Base-by-base conservation (phyloP, 257 asterid genomes). In the Prunella vulgaris region DNA sequence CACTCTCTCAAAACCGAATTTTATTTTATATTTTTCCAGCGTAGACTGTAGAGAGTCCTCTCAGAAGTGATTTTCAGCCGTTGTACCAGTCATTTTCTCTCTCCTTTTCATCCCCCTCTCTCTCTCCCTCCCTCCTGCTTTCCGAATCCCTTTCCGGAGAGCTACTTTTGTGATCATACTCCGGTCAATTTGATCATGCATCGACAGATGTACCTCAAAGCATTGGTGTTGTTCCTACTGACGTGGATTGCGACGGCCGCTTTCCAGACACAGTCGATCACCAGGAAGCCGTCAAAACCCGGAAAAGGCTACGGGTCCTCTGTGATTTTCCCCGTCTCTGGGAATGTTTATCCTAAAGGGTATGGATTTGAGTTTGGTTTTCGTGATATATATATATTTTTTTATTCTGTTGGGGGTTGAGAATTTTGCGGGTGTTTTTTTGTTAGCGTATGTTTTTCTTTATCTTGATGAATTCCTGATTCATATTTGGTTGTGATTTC, bases 301-400 rank as follows among this genome's bases (percentile, higher is more conserved):
- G 78, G 69, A 40, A 64, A 72, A 56, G 68, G 68, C 18, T 73
- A 42, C 69, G 76, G 72, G 27, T 86, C 96, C 66, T 89, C 98
- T 56, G 84, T 90, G 65, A 27, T 90, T 74, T 85, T 90, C 60
- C 97, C 95, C 4, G 80, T 92, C 60, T 51, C 85, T 33, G 97
- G 98, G 60, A 90, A 88, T 78, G 96, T 90, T 72, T 92, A 88
- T 85, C 98, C 98, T 0, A 66, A 80, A 61, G 98, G 98, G 98
- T 92, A 59, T 18, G 75, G 0, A 17, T 10, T 57, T 33, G 22
- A 18, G 63, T 12, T 72, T 40, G 7, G 13, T 0, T 60, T 62
- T 49, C 10, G 28, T 49, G 18, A 21, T n/a, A n/a, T n/a, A n/a
- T n/a, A n/a, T n/a, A n/a, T n/a, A n/a, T 68, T 60, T 68, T 1